A percentile compares a stretch with the other conserved stretches of the same genome.
phyloP scores from a whole-genome alignment of 371 early-diverging fungal genomes.

The Blakeslea trispora region DNA sequence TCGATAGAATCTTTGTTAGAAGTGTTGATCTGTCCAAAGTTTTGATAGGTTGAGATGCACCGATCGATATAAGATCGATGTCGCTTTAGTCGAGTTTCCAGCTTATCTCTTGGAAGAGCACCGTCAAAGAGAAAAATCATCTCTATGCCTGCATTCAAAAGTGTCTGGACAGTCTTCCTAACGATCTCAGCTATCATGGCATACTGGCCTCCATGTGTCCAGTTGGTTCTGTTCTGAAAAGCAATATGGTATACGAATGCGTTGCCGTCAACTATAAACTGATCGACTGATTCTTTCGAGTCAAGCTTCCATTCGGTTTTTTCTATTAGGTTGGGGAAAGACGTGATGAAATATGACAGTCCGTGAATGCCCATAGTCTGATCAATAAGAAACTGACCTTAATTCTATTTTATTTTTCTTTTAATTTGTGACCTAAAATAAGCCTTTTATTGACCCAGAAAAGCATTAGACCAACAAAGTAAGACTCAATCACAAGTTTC shows the following conservation, averaged over 20 bases:
- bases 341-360: slow-evolving; percentile 37
- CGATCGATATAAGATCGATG: slow-evolving; percentile 53
- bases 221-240: slow-evolving; percentile 43
- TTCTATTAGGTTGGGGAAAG: slow-evolving; percentile 23
- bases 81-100: slow-evolving; percentile 51
- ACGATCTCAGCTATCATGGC: slow-evolving; percentile 9
- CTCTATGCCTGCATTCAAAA: slow-evolving; percentile 40
- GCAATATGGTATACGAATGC: slow-evolving; percentile 61
- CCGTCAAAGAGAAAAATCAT: slow-evolving; percentile 60
- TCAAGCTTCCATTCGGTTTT: slow-evolving; percentile 6
- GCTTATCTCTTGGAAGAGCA: slow-evolving; percentile 54
- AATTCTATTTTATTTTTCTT: too few species aligned
- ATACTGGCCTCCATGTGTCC: slow-evolving; percentile 56
- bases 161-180: slow-evolving; percentile 2
- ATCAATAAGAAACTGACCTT: too few species aligned
- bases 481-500: too few species aligned
- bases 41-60: slow-evolving; percentile 13
- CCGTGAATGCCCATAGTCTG: slow-evolving; percentile 41
- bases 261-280: slow-evolving; percentile 61
- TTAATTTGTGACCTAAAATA: too few species aligned
- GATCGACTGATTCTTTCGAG: slow-evolving; percentile 6
- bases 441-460: too few species aligned
- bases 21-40: slow-evolving; percentile 30
- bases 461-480: too few species aligned
- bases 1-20: slow-evolving; percentile 11